Conservation (phyloP, 352 stramenopile genomes). For the Phytophthora agathidicida region DNA sequence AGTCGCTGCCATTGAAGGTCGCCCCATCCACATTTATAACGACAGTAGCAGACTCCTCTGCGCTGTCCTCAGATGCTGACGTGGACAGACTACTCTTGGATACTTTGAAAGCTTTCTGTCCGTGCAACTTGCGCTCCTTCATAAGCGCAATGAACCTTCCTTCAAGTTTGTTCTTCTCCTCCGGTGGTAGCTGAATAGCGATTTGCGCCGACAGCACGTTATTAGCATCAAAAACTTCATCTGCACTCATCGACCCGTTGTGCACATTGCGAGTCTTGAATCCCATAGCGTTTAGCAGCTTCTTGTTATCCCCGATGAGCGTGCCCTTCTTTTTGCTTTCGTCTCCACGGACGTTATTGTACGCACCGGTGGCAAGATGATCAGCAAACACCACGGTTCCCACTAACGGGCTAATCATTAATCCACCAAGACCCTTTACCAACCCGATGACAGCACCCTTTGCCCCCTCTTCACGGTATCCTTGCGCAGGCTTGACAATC, state of each 20-base stretch:
- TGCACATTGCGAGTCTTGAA: slow-evolving; percentile 50
- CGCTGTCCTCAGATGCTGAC: slow-evolving; percentile 3
- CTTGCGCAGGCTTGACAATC: slow-evolving; percentile 60
- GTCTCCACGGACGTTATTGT: slow-evolving; percentile 54
- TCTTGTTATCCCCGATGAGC: slow-evolving; percentile 55
- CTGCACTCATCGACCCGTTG: slow-evolving; percentile 53
- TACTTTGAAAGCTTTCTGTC: slow-evolving; percentile 23
- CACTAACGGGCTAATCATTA: slow-evolving; percentile 63
- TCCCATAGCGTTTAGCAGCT: slow-evolving; percentile 43
- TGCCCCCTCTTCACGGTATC: slow-evolving; percentile 63
- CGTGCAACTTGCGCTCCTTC: slow-evolving; percentile 37
- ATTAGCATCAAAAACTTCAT: slow-evolving; percentile 45
- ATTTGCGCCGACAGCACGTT: slow-evolving; percentile 39
- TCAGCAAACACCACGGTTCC: slow-evolving; percentile 69
- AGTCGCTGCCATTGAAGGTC: slow-evolving; percentile 37
- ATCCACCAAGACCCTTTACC: slow-evolving; percentile 53
- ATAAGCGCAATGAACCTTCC: slow-evolving; percentile 46
- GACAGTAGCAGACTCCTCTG: slow-evolving; percentile 4
- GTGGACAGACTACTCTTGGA: slow-evolving; percentile 4
- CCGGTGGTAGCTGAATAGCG: slow-evolving; percentile 42
- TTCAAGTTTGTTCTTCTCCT: slow-evolving; percentile 49
- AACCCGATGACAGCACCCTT: slow-evolving; percentile 67
- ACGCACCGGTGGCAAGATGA: slow-evolving; percentile 64
- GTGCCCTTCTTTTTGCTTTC: slow-evolving; percentile 55
- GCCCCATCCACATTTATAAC: slow-evolving; percentile 31